phyloP scores from a whole-genome alignment of 1,284 basidiomycete species.

The Phylloboletellus chloephorus region DNA sequence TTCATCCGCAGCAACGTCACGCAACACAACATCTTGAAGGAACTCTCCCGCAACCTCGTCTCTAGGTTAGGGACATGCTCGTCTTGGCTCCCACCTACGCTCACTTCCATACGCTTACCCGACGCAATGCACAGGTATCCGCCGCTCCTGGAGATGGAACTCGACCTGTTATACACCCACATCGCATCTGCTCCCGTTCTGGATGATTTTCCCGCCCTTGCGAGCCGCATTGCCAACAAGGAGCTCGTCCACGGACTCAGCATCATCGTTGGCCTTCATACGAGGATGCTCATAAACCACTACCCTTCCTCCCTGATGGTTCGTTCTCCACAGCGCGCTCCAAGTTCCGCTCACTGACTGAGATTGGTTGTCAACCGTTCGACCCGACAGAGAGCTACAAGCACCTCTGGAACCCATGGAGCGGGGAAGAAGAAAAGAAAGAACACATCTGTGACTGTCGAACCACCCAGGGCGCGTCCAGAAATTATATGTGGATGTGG shows the following conservation, averaged over 20 bases:
- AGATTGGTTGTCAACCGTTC: too few relatives aligned
- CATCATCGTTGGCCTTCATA: conserved; percentile 4
- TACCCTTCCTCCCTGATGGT: too few relatives aligned
- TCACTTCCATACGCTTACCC: not conserved
- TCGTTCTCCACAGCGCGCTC: too few relatives aligned
- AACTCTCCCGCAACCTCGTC: conserved; percentile 6
- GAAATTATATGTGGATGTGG: too few relatives aligned
- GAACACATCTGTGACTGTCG: too few relatives aligned
- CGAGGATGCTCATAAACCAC: too few relatives aligned
- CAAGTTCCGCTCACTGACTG: too few relatives aligned
- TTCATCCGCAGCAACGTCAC: conserved; percentile 3
- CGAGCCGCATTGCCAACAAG: conserved; percentile 6
- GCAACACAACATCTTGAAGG: conserved; percentile 10
- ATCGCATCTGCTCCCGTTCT: conserved; percentile 4
- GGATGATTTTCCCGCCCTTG: conserved; percentile 2
- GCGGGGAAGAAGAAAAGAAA: too few relatives aligned
- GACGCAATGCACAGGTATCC: not conserved
- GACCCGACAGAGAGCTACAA: too few relatives aligned
- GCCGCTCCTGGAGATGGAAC: conserved; percentile 9
- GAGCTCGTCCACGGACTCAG: conserved; percentile 10
- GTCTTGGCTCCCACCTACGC: too few relatives aligned
- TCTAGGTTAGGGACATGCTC: conserved; percentile 1
- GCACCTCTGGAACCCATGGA: too few relatives aligned
- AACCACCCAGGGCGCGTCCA: too few relatives aligned
- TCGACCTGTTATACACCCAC: conserved; percentile 5